phyloP scores from a whole-genome alignment of 139 green algal species.

The Chlamydomonas sp. region DNA sequence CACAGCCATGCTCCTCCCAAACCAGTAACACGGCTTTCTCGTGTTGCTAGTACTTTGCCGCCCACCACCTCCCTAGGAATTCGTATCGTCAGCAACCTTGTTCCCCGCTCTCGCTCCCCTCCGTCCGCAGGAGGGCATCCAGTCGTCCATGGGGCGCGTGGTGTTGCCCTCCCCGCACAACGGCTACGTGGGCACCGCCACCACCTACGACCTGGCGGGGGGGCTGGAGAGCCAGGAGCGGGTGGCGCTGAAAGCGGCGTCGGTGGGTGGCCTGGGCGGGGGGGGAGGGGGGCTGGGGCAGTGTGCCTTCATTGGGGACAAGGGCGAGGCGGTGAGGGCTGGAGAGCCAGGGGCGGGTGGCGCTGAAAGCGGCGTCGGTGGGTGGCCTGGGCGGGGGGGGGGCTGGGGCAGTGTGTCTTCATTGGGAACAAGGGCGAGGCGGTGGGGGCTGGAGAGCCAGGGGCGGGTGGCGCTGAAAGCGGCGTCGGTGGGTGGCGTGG shows the following conservation, averaged over 20 bases:
- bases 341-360: slow-evolving; percentile 34
- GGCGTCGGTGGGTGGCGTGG: background rate
- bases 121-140: slow-evolving; percentile 66
- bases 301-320: too few relatives aligned
- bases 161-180: slow-evolving; percentile 52
- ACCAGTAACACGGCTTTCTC: too few relatives aligned
- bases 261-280: background rate
- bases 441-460: slow-evolving; percentile 21
- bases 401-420: too few relatives aligned
- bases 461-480: slow-evolving; percentile 37
- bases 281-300: background rate
- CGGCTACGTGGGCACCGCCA: slow-evolving; percentile 46
- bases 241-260: slow-evolving; percentile 24
- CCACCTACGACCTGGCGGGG: slow-evolving; percentile 34
- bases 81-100: background rate
- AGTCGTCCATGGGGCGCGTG: slow-evolving; percentile 57
- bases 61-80: too few relatives aligned
- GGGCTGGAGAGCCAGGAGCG: slow-evolving; percentile 38
- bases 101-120: background rate
- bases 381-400: background rate
- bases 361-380: slow-evolving; percentile 27
- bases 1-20: too few relatives aligned
- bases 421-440: too few relatives aligned
- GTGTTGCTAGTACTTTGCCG: too few relatives aligned
- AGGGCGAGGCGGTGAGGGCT: background rate